Conservation (phyloP, 2,329 filamentous ascomycete genomes). For the Diaporthe sp. region DNA sequence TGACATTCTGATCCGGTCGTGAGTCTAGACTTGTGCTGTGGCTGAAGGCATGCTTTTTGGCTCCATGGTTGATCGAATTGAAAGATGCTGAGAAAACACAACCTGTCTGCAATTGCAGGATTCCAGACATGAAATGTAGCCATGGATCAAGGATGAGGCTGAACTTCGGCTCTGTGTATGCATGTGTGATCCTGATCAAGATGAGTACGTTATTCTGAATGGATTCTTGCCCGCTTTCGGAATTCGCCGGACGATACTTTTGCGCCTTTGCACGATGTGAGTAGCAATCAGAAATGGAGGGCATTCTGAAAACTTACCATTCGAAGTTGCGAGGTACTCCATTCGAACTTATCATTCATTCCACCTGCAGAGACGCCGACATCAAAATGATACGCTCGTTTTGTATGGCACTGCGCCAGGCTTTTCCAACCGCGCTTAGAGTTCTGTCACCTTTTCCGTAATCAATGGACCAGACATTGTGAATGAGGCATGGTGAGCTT, state of each 20-base stretch:
- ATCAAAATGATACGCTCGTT: not conserved
- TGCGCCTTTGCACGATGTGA: not conserved
- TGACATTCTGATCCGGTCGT: no score
- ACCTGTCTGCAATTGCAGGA: not conserved
- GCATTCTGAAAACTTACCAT: not conserved
- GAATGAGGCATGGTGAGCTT: not conserved
- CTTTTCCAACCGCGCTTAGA: not conserved
- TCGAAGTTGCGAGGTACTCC: not conserved
- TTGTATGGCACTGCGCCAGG: not conserved
- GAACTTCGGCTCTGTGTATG: not conserved
- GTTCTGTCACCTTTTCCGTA: not conserved
- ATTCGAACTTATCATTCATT: not conserved
- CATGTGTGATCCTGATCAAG: not conserved
- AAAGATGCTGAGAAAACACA: not conserved
- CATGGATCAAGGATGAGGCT: not conserved
- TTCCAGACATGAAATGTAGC: not conserved
- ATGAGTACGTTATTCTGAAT: not conserved
- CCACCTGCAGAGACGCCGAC: not conserved
- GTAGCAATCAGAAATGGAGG: not conserved
- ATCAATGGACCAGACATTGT: not conserved
- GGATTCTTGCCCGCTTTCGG: accelerated
- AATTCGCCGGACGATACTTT: not conserved
- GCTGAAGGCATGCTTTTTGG: not conserved
- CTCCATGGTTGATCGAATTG: no score
- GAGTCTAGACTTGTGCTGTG: no score